phyloP scores from a whole-genome alignment of 441 rosid genomes.

The Corymbia citriodora region DNA sequence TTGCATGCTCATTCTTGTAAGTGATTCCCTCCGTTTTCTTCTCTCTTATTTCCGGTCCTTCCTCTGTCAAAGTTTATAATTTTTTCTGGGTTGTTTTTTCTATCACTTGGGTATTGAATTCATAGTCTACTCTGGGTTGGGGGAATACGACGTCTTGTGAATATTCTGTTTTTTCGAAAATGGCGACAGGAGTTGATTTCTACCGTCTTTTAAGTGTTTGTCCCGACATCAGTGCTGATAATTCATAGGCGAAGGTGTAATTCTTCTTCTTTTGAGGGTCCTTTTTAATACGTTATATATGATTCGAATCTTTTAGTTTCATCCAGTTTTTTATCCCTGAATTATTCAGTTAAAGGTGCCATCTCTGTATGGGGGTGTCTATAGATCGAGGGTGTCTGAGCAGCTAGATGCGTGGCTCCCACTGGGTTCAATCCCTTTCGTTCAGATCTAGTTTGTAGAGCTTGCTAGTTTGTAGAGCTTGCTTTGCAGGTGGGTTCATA shows the following conservation, averaged over 20 bases:
- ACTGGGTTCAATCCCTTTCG: background rate
- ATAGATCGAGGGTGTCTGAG: background rate
- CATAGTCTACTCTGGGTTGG: background rate
- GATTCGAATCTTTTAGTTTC: background rate
- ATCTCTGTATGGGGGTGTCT: background rate
- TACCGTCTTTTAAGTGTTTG: background rate
- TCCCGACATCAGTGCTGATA: background rate
- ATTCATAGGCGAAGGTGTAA: background rate
- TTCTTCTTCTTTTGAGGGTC: background rate
- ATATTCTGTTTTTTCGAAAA: background rate
- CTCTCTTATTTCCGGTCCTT: background rate
- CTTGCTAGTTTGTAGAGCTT: background rate
- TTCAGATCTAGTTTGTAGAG: background rate
- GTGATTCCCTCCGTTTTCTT: slow-evolving; percentile 7
- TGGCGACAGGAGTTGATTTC: background rate
- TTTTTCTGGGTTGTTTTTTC: background rate
- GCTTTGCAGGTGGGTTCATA: background rate
- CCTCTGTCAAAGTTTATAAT: background rate
- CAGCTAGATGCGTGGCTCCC: background rate
- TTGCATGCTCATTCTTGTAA: slow-evolving; percentile 92
- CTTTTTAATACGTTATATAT: background rate
- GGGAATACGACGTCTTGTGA: background rate
- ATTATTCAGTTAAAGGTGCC: background rate
- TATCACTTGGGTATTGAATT: background rate
- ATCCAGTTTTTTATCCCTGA: background rate